Evolutionary conservation across 768 basidiomycete species (phyloP).

Genomic region (Russula lepida): DNA sequence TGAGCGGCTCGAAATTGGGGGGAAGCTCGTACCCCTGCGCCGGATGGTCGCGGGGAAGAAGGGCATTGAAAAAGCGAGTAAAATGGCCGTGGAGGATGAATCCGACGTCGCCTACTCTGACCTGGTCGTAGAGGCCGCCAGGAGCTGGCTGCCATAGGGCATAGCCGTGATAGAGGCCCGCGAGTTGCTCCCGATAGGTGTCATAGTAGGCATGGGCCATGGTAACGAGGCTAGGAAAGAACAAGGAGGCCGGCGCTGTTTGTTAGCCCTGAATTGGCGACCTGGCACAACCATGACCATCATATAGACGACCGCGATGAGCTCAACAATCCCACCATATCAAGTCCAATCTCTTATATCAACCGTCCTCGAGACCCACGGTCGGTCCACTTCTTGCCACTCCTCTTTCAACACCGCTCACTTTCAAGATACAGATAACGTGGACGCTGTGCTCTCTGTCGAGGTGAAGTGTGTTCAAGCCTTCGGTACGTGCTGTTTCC

Average conservation of each 20-base stretch:
- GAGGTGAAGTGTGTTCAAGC: constrained; percentile 27
- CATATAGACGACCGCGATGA: constrained; percentile 25
- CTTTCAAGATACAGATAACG: constrained; percentile 21
- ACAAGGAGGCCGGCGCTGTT: neutral
- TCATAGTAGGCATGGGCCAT: constrained; percentile 7
- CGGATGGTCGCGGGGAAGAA: constrained; percentile 3
- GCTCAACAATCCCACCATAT: constrained; percentile 50
- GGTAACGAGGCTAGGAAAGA: neutral
- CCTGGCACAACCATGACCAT: neutral
- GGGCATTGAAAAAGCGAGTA: constrained; percentile 18
- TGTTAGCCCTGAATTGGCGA: neutral
- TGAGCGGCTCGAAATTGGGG: neutral
- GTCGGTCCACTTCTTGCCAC: constrained; percentile 8
- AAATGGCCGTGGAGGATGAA: constrained; percentile 19
- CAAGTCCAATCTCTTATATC: constrained; percentile 43
- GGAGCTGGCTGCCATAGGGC: constrained; percentile 22
- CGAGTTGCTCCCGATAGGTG: constrained; percentile 17
- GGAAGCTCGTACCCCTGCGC: constrained; percentile 1
- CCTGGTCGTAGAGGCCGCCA: constrained; percentile 16
- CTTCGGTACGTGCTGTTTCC: constrained; percentile 19
- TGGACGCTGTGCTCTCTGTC: constrained; percentile 10
- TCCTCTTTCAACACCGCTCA: constrained; percentile 5
- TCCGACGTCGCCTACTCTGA: constrained; percentile 22
- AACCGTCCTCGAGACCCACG: constrained; percentile 24
- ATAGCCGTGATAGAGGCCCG: constrained; percentile 7